These are phyloP conservation scores for Starmerella ratchasimensis DNA, from an alignment of 805 yeast species.

Conservation along the genomic window DNA sequence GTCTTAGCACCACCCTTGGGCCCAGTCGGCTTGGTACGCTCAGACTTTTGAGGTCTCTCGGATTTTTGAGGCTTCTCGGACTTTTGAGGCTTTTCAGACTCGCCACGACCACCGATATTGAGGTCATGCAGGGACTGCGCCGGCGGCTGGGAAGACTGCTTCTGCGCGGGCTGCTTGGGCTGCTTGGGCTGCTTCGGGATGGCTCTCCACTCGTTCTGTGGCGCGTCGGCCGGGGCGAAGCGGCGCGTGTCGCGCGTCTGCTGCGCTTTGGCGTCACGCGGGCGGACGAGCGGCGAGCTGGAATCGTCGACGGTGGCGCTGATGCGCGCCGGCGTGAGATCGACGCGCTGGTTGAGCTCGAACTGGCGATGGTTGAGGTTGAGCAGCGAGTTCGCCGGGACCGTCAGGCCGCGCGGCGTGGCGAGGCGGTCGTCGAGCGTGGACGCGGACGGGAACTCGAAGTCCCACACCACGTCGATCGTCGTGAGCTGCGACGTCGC, in stretches of 20 bases:
- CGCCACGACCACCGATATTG: too few relatives aligned
- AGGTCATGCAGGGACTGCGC: too few relatives aligned
- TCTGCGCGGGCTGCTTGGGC: too few relatives aligned
- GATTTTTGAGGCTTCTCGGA: too few relatives aligned
- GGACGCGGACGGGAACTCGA: constrained; percentile 69
- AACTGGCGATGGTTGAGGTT: constrained; percentile 65
- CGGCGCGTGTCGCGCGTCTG: not conserved
- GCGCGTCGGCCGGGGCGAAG: constrained; percentile 2
- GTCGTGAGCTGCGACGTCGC: constrained; percentile 31
- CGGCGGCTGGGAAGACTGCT: too few relatives aligned
- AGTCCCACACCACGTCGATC: constrained; percentile 72
- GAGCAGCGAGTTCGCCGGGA: constrained; percentile 69
- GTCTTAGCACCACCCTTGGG: too few relatives aligned
- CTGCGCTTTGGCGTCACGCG: not conserved
- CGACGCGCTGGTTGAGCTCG: constrained; percentile 48
- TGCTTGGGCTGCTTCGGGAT: too few relatives aligned
- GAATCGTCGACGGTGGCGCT: constrained; percentile 8
- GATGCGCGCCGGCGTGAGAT: constrained; percentile 19
- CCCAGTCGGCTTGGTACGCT: too few relatives aligned
- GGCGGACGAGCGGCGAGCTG: not conserved
- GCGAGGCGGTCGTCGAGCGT: constrained; percentile 62
- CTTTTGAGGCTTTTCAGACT: too few relatives aligned
- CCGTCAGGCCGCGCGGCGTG: constrained; percentile 69
- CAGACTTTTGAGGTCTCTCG: too few relatives aligned
- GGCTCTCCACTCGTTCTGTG: not conserved